Conservation (phyloP, 768 basidiomycete species). For the Asterophora parasitica region DNA sequence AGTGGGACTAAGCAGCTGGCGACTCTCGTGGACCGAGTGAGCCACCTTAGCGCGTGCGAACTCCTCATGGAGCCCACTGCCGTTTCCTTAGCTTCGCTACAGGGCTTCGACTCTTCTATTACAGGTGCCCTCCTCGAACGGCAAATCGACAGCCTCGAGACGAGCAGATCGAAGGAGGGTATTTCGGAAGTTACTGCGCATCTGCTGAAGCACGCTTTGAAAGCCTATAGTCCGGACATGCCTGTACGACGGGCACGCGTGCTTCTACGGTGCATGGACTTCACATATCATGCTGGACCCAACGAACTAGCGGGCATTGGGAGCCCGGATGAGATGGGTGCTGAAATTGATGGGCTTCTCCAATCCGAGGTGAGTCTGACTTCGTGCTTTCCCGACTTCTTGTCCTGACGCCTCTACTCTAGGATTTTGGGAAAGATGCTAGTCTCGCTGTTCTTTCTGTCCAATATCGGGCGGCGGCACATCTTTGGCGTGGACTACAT, state of each 20-base stretch:
- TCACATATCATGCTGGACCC: slow-evolving; percentile 35
- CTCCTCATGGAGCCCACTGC: slow-evolving; percentile 47
- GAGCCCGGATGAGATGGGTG: slow-evolving; percentile 32
- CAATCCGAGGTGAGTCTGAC: slow-evolving; percentile 33
- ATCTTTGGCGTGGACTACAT: slow-evolving; percentile 70
- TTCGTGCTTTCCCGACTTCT: neutral
- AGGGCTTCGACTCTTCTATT: slow-evolving; percentile 25
- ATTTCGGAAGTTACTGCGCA: slow-evolving; percentile 33
- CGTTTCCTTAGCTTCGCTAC: slow-evolving; percentile 40
- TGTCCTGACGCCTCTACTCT: neutral
- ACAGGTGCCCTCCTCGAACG: slow-evolving; percentile 56
- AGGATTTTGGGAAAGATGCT: slow-evolving; percentile 33
- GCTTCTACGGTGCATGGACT: slow-evolving; percentile 50
- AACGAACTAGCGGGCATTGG: slow-evolving; percentile 21
- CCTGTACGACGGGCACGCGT: slow-evolving; percentile 59
- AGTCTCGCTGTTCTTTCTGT: slow-evolving; percentile 26
- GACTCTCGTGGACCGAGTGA: slow-evolving; percentile 57
- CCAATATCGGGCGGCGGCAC: slow-evolving; percentile 51
- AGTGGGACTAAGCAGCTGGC: slow-evolving; percentile 50
- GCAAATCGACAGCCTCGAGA: slow-evolving; percentile 54
- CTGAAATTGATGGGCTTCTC: slow-evolving; percentile 39
- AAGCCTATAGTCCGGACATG: slow-evolving; percentile 44
- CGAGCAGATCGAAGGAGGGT: slow-evolving; percentile 53
- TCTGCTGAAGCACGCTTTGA: slow-evolving; percentile 46
- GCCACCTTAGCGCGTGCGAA: slow-evolving; percentile 65